These are phyloP conservation scores for Abrus precatorius DNA, from an alignment of 306 rosid species.

Conservation along the genomic window DNA sequence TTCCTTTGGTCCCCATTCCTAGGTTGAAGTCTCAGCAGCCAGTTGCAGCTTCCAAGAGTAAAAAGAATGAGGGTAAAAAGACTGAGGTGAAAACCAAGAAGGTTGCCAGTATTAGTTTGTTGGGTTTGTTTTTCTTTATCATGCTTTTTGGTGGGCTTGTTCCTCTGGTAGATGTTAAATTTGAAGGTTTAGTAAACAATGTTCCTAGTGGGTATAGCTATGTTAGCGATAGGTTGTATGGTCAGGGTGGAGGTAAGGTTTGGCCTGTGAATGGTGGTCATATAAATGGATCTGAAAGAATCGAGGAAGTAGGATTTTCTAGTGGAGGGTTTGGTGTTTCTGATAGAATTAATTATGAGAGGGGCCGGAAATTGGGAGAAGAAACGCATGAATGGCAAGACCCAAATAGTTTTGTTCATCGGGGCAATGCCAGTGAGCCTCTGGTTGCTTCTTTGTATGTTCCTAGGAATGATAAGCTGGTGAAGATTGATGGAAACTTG, in stretches of 20 bases:
- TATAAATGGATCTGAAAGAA: constrained; percentile 65
- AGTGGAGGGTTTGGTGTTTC: constrained; percentile 58
- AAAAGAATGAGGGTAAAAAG: constrained; percentile 67
- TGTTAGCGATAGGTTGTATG: constrained; percentile 58
- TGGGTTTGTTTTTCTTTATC: constrained; percentile 83
- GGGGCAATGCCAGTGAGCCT: constrained; percentile 79
- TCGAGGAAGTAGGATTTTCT: constrained; percentile 49
- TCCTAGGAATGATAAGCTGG: constrained; percentile 93
- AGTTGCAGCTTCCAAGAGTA: constrained; percentile 58
- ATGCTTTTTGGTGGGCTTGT: constrained; percentile 86
- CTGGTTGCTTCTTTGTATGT: constrained; percentile 94
- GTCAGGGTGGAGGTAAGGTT: constrained; percentile 65
- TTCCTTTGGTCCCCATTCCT: constrained; percentile 94
- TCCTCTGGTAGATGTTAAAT: constrained; percentile 70
- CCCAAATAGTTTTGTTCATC: constrained; percentile 48
- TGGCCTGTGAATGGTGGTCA: constrained; percentile 56
- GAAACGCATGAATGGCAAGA: constrained; percentile 50
- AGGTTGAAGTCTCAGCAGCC: constrained; percentile 80
- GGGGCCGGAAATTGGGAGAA: constrained; percentile 51
- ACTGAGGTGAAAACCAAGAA: constrained; percentile 84
- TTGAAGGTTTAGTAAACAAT: constrained; percentile 62
- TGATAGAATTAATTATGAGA: constrained; percentile 50
- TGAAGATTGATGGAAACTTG: constrained; percentile 95
- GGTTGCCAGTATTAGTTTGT: constrained; percentile 92
- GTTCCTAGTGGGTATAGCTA: constrained; percentile 59